phyloP scores from a whole-genome alignment of 768 basidiomycete genomes.

The Boletus subcaerulescens region DNA sequence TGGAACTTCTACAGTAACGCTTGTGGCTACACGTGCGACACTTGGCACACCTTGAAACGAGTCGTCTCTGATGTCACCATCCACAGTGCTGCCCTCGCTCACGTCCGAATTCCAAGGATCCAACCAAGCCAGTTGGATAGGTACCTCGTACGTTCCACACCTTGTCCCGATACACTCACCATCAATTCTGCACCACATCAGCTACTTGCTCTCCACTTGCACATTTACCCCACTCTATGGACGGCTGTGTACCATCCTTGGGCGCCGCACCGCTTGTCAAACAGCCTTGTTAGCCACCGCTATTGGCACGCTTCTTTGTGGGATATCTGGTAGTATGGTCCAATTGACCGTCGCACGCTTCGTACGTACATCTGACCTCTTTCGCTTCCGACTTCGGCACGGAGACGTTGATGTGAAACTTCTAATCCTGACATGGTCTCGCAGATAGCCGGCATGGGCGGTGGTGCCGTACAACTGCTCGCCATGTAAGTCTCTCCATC shows the following conservation, averaged over 20 bases:
- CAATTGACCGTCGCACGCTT: constrained; percentile 13
- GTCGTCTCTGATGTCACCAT: neutral
- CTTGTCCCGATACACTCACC: neutral
- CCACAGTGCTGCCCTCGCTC: constrained; percentile 14
- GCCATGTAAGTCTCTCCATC: constrained; percentile 8
- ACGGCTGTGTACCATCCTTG: constrained; percentile 16
- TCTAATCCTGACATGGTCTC: neutral
- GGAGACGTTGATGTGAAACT: neutral
- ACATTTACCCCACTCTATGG: constrained; percentile 20
- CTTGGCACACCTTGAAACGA: neutral
- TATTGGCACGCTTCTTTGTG: constrained; percentile 15
- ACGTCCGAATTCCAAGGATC: constrained; percentile 26
- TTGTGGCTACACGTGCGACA: constrained; percentile 23
- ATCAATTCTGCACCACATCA: neutral
- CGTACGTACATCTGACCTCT: constrained; percentile 23
- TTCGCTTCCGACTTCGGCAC: neutral
- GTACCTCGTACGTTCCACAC: constrained; percentile 19
- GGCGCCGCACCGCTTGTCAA: constrained; percentile 13
- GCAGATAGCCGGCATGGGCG: constrained; percentile 23
- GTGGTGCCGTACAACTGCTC: constrained; percentile 20
- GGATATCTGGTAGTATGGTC: constrained; percentile 6
- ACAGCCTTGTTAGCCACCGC: constrained; percentile 4
- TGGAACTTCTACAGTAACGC: constrained; percentile 13
- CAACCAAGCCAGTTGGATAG: constrained; percentile 29
- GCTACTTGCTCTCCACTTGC: constrained; percentile 16